Conservation (phyloP, 139 green algal genomes). For the Pseudopediastrum boryanum region DNA sequence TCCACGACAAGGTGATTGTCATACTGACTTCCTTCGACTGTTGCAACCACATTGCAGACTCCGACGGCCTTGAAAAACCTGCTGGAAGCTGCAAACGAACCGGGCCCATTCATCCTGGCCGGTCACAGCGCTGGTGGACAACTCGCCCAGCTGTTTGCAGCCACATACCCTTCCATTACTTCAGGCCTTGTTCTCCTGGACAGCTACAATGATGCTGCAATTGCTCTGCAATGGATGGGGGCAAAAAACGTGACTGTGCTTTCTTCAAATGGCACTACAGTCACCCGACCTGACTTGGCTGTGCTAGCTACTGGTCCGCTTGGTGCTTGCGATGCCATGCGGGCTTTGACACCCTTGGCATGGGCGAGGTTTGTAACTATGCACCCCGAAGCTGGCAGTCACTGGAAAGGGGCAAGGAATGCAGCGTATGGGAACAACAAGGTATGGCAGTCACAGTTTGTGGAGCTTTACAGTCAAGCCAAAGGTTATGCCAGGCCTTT, state of each 20-base stretch:
- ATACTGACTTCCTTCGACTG: background rate
- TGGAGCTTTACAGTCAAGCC: too few relatives aligned
- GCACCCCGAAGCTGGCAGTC: background rate
- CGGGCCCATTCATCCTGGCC: constrained; percentile 3
- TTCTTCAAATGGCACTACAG: background rate
- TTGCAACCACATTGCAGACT: constrained; percentile 6
- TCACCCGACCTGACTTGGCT: background rate
- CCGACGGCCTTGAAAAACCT: background rate
- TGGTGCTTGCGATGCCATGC: background rate
- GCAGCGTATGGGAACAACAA: constrained; percentile 21
- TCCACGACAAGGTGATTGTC: background rate
- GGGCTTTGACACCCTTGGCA: constrained; percentile 6
- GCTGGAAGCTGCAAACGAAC: background rate
- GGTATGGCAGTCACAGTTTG: too few relatives aligned
- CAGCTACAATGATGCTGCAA: constrained; percentile 5
- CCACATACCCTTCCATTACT: background rate
- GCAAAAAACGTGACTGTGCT: background rate
- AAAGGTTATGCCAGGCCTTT: too few relatives aligned
- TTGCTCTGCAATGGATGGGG: background rate
- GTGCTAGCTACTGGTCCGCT: background rate
- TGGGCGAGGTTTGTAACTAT: constrained; percentile 20
- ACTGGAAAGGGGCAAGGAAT: background rate
- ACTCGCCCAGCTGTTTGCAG: background rate
- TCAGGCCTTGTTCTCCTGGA: constrained; percentile 16
- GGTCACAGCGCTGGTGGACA: constrained; percentile 12